Conservation (phyloP, 495 filamentous ascomycete species). For the Parathielavia hyrcaniae region DNA sequence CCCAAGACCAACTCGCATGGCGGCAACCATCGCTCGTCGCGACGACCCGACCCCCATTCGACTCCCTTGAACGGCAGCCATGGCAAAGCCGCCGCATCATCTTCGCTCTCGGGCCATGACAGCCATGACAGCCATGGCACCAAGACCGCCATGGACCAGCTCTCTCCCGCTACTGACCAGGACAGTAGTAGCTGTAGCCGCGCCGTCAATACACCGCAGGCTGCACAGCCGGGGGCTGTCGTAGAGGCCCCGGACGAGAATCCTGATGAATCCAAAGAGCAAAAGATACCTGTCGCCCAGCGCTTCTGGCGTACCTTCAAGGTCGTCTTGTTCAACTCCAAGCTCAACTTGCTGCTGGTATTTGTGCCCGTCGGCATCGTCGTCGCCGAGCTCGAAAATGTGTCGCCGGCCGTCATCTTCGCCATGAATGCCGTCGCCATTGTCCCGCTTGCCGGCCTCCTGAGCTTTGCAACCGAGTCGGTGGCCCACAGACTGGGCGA, state of each 20-base stretch:
- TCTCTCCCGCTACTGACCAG: neutral
- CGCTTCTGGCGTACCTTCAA: constrained; percentile 48
- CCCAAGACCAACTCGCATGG: constrained; percentile 13
- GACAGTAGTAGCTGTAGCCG: constrained; percentile 9
- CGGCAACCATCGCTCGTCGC: constrained; percentile 13
- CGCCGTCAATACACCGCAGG: constrained; percentile 8
- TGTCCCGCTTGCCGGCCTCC: constrained; percentile 71
- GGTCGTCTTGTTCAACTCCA: constrained; percentile 56
- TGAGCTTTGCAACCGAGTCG: constrained; percentile 74
- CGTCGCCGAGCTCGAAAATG: constrained; percentile 43
- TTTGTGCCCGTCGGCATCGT: constrained; percentile 76
- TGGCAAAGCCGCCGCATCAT: neutral
- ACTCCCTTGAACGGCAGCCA: neutral
- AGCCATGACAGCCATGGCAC: neutral
- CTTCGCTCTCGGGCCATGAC: neutral
- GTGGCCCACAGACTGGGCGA: constrained; percentile 74
- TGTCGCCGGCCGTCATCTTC: constrained; percentile 50
- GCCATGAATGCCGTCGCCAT: constrained; percentile 81
- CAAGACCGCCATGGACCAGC: neutral
- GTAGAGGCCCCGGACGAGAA: constrained; percentile 9
- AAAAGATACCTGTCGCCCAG: constrained; percentile 19
- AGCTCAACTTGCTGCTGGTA: constrained; percentile 68
- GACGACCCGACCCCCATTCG: constrained; percentile 10
- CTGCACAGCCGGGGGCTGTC: constrained; percentile 18
- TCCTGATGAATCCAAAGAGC: neutral